These are phyloP conservation scores for Cucurbita maxima DNA, from an alignment of 306 rosid genomes.

Conservation along the genomic window DNA sequence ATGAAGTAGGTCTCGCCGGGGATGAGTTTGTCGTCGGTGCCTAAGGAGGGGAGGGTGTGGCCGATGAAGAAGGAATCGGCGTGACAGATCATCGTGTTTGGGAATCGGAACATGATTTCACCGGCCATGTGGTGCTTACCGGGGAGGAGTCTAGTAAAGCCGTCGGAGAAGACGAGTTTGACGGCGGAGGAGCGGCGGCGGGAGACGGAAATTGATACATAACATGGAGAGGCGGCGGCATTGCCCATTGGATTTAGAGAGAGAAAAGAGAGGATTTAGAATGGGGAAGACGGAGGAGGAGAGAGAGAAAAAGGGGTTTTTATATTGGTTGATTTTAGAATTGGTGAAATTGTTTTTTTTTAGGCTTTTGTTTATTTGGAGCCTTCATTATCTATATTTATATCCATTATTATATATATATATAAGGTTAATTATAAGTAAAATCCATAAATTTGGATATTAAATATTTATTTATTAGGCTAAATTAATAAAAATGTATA, in stretches of 20 bases:
- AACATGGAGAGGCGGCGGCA: conserved; percentile 26
- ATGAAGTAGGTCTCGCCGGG: conserved; percentile 73
- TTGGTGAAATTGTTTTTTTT: too few relatives aligned
- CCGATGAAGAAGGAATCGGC: conserved; percentile 84
- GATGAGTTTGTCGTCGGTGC: conserved; percentile 47
- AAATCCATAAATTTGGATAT: too few relatives aligned
- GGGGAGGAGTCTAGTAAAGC: conserved; percentile 25
- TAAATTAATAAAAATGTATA: too few relatives aligned
- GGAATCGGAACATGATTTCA: conserved; percentile 76
- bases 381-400: too few relatives aligned
- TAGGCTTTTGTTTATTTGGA: too few relatives aligned
- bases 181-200: neutral
- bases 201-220: neutral
- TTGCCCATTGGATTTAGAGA: conserved; percentile 37
- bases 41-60: conserved; percentile 40
- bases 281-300: neutral
- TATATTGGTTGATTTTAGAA: too few relatives aligned
- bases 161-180: conserved; percentile 48
- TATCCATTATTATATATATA: too few relatives aligned
- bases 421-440: too few relatives aligned
- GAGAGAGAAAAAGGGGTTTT: too few relatives aligned
- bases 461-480: too few relatives aligned
- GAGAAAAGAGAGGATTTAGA: neutral
- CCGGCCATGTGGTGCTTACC: conserved; percentile 56
- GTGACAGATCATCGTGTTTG: conserved; percentile 65